Conservation (phyloP, 208 protist species). For the Endotrypanum monterogeii region DNA sequence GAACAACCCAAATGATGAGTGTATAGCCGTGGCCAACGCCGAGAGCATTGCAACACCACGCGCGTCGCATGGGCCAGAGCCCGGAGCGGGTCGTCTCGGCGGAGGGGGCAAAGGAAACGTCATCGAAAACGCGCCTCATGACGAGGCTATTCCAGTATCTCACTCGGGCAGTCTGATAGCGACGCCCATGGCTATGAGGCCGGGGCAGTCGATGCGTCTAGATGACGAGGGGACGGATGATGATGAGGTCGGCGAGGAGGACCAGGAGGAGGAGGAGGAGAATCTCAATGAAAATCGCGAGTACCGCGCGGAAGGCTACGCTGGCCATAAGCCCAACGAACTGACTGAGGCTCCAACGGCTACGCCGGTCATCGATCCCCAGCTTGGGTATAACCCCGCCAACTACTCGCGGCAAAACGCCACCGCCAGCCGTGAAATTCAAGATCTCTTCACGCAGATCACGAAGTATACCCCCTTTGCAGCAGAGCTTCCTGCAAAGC, state of each 20-base stretch:
- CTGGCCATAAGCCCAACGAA: conserved; percentile 65
- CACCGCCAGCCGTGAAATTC: conserved; percentile 90
- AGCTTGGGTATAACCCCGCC: conserved; percentile 81
- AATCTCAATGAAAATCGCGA: conserved; percentile 34
- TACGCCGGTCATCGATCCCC: not conserved
- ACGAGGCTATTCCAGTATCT: conserved; percentile 58
- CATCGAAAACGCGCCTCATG: conserved; percentile 66
- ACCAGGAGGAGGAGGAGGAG: conserved; percentile 41
- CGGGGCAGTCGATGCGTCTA: conserved; percentile 14
- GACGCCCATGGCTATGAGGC: conserved; percentile 29
- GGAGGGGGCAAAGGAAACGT: conserved; percentile 19
- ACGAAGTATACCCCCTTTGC: conserved; percentile 92
- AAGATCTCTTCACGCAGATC: conserved; percentile 97
- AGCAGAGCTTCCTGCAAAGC: conserved; percentile 94
- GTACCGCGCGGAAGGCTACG: conserved; percentile 49
- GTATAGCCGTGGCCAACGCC: conserved; percentile 58
- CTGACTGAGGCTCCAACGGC: conserved; percentile 34
- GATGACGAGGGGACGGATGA: conserved; percentile 33
- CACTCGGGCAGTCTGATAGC: conserved; percentile 28
- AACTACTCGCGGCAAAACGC: conserved; percentile 87
- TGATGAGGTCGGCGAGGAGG: conserved; percentile 32
- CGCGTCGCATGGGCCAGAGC: conserved; percentile 15
- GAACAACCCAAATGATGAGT: conserved; percentile 92
- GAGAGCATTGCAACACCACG: conserved; percentile 65
- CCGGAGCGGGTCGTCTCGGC: conserved; percentile 11